phyloP scores from a whole-genome alignment of 108 stramenopile species.

The Craspedostauros australis region DNA sequence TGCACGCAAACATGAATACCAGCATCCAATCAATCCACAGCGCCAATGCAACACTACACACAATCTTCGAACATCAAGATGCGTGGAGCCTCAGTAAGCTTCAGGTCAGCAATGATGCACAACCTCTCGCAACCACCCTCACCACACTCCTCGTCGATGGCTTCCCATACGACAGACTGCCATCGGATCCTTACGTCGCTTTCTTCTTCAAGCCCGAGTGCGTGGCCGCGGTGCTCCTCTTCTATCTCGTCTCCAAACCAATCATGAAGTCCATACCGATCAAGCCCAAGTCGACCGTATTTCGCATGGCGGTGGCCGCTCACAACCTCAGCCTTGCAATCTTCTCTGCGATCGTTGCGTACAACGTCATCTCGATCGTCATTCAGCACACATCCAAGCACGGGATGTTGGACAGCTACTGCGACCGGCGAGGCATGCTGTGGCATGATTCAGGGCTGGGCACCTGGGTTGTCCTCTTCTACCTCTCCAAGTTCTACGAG shows the following conservation, averaged over 20 bases:
- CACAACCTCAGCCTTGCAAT: conserved; percentile 49
- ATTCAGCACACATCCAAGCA: conserved; percentile 12
- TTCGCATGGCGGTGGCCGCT: conserved; percentile 22
- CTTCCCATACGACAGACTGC: conserved; percentile 49
- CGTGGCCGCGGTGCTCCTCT: conserved; percentile 12
- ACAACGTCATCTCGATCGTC: conserved; percentile 36
- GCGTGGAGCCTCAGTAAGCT: too few species aligned
- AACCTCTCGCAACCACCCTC: conserved; percentile 26
- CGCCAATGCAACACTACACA: too few species aligned
- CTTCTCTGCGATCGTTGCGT: conserved; percentile 34
- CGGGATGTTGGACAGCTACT: conserved; percentile 35
- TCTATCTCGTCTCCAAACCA: conserved; percentile 37
- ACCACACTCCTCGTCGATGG: conserved; percentile 16
- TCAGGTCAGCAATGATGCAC: conserved; percentile 30
- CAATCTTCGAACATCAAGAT: too few species aligned
- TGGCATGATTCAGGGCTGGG: too few species aligned
- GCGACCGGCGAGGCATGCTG: too few species aligned
- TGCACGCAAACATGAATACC: too few species aligned
- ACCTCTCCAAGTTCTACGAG: conserved; percentile 50
- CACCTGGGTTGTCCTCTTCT: conserved; percentile 49
- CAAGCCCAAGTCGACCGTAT: conserved; percentile 17
- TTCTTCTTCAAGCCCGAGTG: conserved; percentile 33
- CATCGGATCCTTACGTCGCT: conserved; percentile 11
- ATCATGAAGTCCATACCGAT: conserved; percentile 10
- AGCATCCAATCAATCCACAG: too few species aligned